Evolutionary conservation across 768 basidiomycete species (phyloP).

Genomic region (Stropharia rugosoannulata): DNA sequence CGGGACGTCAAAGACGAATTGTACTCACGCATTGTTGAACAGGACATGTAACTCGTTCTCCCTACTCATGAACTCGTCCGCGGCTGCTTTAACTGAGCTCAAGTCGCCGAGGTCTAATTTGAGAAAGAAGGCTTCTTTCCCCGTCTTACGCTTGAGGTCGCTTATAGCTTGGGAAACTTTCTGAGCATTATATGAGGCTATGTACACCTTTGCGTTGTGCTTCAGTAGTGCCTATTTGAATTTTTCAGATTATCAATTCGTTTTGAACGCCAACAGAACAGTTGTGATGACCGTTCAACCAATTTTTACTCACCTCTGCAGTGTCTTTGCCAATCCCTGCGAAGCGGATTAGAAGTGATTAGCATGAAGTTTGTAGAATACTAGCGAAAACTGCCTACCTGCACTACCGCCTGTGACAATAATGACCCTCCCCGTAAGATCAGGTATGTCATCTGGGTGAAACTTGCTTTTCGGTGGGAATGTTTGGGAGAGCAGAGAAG

Average conservation of each 20-base stretch:
- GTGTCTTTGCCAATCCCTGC: conserved; percentile 51
- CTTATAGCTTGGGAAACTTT: conserved; percentile 39
- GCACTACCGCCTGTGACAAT: conserved; percentile 51
- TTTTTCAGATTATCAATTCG: too few relatives aligned
- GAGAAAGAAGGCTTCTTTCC: conserved; percentile 12
- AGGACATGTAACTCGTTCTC: conserved; percentile 43
- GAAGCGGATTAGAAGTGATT: too few relatives aligned
- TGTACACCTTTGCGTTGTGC: conserved; percentile 51
- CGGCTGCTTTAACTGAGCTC: conserved; percentile 36
- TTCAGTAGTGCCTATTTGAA: conserved; percentile 37
- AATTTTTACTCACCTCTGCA: too few relatives aligned
- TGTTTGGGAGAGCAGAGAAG: too few relatives aligned
- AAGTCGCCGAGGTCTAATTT: conserved; percentile 28
- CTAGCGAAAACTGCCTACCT: conserved; percentile 4
- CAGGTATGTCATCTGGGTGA: conserved; percentile 37
- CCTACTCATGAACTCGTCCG: conserved; percentile 41
- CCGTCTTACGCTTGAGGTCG: conserved; percentile 20
- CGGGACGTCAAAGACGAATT: background rate
- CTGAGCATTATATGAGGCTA: conserved; percentile 39
- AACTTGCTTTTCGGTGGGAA: conserved; percentile 28
- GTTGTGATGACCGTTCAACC: too few relatives aligned
- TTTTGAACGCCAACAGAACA: too few relatives aligned
- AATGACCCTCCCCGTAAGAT: conserved; percentile 41
- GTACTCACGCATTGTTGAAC: conserved; percentile 45
- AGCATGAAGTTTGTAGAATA: too few relatives aligned